Base-by-base conservation (phyloP, 108 stramenopile species). In the Discostella pseudostelligera region DNA sequence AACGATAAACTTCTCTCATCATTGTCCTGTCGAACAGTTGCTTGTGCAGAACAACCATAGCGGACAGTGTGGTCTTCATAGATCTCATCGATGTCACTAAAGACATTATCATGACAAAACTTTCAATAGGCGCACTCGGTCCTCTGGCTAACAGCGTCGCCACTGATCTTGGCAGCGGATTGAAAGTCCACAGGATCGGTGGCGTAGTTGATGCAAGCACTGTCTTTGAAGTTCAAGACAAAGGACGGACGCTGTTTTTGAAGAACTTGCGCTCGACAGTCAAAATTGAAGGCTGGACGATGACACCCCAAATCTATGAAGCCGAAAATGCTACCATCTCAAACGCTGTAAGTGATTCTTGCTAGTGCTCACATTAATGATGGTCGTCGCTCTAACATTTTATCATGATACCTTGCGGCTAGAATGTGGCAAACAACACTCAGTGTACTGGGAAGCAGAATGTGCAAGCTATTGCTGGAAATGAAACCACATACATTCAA, bases 261-360 rank as follows among this genome's bases (percentile, higher is more conserved):
- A 84, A 84, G 53, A 87, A 87, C 45, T 39, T 69, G 14, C 47
- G 56, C 14, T 82, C 83, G 22, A 79, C 66, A 8, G 81, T 84
- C 0, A 29, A 54, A 14, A 37, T 88, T 8, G 53, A 59, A 21
- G 78, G 72, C 11, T 71, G 62, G 65, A 65, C 61, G 19, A 45
- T 63, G 35, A 13, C 36, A n/a, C 65, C 71, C 21, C 28, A 43
- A 22, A 72, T 72, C 19, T 60, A 43, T 3, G 71, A 78, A 63
- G 76, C 76, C 13, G 76, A 78, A 61, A 57, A 35, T 28, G 64
- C 65, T 24, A 63, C 28, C 1, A 37, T 69, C 8, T 46, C 62
- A 17, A 76, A 76, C 63, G 67, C 37, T 32, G 51, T 55, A 25
- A 55, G 65, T 66, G 13, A 7, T 22, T 0, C 3, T 10, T 4